Evolutionary conservation across 2,329 filamentous ascomycete genomes (phyloP).

Genomic region (Nigrospora osmanthi): DNA sequence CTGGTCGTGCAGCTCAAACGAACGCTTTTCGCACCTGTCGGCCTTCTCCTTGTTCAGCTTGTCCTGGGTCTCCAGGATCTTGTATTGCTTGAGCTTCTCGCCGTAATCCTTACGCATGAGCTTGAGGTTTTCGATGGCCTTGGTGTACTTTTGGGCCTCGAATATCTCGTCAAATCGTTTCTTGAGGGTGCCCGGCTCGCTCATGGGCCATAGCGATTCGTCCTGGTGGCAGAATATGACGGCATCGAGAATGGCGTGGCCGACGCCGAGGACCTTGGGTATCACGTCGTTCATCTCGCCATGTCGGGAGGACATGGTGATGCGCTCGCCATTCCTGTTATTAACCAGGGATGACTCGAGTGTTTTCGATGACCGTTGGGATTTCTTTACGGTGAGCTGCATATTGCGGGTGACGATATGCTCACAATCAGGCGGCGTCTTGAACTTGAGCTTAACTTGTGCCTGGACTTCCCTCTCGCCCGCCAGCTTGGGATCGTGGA

Average conservation of each 20-base stretch:
- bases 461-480: constrained; percentile 85
- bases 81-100: constrained; percentile 64
- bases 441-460: constrained; percentile 86
- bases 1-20: constrained; percentile 55
- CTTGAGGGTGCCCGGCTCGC: constrained; percentile 76
- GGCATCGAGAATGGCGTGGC: constrained; percentile 79
- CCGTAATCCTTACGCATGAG: constrained; percentile 74
- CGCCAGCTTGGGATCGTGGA: constrained; percentile 91
- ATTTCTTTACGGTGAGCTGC: constrained; percentile 82
- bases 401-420: constrained; percentile 80
- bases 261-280: constrained; percentile 81
- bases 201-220: constrained; percentile 94
- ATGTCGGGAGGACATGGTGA: constrained; percentile 69
- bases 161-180: constrained; percentile 98
- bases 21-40: constrained; percentile 60
- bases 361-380: constrained; percentile 63
- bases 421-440: constrained; percentile 65
- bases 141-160: constrained; percentile 93
- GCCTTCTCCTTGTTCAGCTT: constrained; percentile 82
- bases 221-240: constrained; percentile 99
- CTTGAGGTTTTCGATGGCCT: constrained; percentile 94
- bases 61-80: constrained; percentile 67
- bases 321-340: constrained; percentile 71
- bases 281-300: constrained; percentile 78
- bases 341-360: constrained; percentile 74